These are phyloP conservation scores for Zostera marina DNA, from an alignment of 116 monocot genomes.

Conservation along the genomic window DNA sequence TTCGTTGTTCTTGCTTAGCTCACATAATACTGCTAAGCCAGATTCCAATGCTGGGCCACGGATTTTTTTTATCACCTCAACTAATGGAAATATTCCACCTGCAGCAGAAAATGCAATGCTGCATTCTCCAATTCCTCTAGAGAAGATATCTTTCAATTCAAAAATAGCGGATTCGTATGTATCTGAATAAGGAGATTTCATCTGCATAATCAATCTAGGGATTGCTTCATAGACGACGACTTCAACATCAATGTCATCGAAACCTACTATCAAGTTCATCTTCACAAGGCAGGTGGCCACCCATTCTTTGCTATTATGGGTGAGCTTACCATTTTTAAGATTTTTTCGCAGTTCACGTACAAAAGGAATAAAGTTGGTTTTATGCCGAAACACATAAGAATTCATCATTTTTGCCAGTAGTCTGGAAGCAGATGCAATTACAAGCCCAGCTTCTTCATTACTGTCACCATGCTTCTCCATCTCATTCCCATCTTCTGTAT, in stretches of 20 bases:
- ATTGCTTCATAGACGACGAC: conserved; percentile 32
- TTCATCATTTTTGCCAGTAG: conserved; percentile 48
- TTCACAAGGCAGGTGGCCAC: conserved; percentile 68
- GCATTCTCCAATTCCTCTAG: conserved; percentile 39
- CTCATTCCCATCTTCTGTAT: conserved; percentile 13
- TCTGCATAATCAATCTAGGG: conserved; percentile 38
- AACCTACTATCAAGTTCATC: conserved; percentile 23
- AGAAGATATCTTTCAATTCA: conserved; percentile 34
- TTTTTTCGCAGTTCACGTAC: conserved; percentile 17
- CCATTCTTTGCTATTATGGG: conserved; percentile 40
- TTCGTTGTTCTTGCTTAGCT: conserved; percentile 64
- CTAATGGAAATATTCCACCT: conserved; percentile 55
- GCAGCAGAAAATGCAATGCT: conserved; percentile 32
- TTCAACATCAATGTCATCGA: conserved; percentile 27
- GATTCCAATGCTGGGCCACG: conserved; percentile 33
- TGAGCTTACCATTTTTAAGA: conserved; percentile 34
- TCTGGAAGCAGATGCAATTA: conserved; percentile 29
- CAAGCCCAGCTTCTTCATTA: conserved; percentile 16
- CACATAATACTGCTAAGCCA: conserved; percentile 40
- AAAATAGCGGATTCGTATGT: conserved; percentile 26
- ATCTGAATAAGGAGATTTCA: conserved; percentile 28
- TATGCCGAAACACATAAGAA: conserved; percentile 19
- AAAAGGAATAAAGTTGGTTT: conserved; percentile 10
- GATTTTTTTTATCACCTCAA: conserved; percentile 37
- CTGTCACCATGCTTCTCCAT: conserved; percentile 12